Evolutionary conservation across 305 asterid species (phyloP).

Genomic region (Andrographis paniculata): DNA sequence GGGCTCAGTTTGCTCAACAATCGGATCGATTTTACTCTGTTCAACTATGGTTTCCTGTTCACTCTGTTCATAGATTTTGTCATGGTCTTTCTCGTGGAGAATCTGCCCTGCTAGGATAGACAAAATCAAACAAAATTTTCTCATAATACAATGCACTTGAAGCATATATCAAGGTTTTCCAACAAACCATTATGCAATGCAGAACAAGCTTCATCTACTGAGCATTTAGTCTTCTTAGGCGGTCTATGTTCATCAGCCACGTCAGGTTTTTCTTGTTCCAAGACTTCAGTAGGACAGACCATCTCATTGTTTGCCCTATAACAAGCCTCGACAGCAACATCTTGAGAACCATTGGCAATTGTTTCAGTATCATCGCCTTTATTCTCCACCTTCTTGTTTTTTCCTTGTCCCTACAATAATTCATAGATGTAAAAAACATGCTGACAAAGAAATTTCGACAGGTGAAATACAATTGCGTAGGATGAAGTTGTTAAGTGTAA

Average conservation of each 20-base stretch:
- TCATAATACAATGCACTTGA: conserved; percentile 4
- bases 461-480: background rate
- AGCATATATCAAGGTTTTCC: conserved; percentile 13
- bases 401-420: conserved; percentile 34
- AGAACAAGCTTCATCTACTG: conserved; percentile 27
- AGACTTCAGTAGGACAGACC: conserved; percentile 23
- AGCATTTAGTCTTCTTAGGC: conserved; percentile 64
- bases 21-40: no score
- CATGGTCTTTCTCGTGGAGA: conserved; percentile 23
- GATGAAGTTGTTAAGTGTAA: background rate
- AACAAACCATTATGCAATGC: conserved; percentile 33
- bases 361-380: conserved; percentile 31
- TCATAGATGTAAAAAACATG: background rate
- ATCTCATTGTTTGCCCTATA: conserved; percentile 16
- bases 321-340: conserved; percentile 29
- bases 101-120: conserved; percentile 29
- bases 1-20: conserved; percentile 19
- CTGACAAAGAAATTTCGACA: background rate
- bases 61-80: conserved; percentile 8
- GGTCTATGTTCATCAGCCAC: conserved; percentile 46
- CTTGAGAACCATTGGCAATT: conserved; percentile 26
- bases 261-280: conserved; percentile 29
- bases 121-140: conserved; percentile 7
- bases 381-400: conserved; percentile 27
- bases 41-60: no score